These are phyloP conservation scores for Amanita jacksonii DNA, from an alignment of 768 basidiomycete species.

Conservation along the genomic window DNA sequence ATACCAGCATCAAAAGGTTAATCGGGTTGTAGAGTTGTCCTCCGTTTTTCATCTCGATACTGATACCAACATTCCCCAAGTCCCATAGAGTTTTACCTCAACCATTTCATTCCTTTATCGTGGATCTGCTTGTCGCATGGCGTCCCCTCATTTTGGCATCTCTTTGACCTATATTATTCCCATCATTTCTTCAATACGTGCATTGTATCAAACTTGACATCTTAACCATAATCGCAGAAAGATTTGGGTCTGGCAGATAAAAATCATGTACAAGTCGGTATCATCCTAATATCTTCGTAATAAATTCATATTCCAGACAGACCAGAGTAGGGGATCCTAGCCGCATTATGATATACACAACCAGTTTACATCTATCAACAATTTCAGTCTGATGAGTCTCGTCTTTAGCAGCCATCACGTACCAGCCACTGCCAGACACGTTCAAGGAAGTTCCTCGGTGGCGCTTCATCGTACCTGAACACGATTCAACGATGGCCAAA, in stretches of 20 bases:
- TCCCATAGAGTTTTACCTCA: not conserved
- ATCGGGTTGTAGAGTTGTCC: constrained; percentile 13
- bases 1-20: constrained; percentile 76
- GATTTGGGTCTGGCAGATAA: not conserved
- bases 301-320: no score
- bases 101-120: not conserved
- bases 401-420: constrained; percentile 22
- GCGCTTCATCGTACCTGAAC: constrained; percentile 52
- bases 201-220: constrained; percentile 15
- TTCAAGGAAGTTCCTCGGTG: constrained; percentile 57
- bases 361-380: constrained; percentile 12
- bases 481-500: not conserved
- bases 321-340: no score
- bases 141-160: constrained; percentile 9
- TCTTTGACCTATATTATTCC: constrained; percentile 5
- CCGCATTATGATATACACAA: no score
- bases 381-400: not conserved
- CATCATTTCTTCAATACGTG: constrained; percentile 8
- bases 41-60: not conserved
- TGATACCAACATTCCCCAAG: constrained; percentile 4
- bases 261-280: constrained; percentile 3
- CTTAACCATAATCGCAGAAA: constrained; percentile 12
- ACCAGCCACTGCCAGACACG: constrained; percentile 79
- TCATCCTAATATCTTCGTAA: no score
- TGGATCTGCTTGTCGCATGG: constrained; percentile 2